Evolutionary conservation across 116 monocot genomes (phyloP).

Genomic region (Papilionanthe hybrid): DNA sequence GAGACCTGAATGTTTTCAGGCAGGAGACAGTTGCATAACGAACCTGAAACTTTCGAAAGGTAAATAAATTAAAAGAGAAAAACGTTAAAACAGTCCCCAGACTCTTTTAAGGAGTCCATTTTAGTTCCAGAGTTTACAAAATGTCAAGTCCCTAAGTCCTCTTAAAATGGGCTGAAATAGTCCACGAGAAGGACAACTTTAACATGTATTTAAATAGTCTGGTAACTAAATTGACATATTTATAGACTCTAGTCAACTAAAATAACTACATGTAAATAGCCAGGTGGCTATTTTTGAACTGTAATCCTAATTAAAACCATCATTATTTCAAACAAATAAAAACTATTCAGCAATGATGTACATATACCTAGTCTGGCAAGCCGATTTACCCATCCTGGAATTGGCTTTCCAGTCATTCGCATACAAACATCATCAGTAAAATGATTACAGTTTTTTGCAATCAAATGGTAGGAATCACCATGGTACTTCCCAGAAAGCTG

Average conservation of each 20-base stretch:
- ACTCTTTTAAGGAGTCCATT: no score
- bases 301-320: not conserved
- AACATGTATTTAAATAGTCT: no score
- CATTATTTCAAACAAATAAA: not conserved
- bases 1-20: constrained; percentile 48
- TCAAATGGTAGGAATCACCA: constrained; percentile 46
- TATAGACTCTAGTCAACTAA: no score
- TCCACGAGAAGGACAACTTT: no score
- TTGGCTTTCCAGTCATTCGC: constrained; percentile 37
- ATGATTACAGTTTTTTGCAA: constrained; percentile 57
- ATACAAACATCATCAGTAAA: constrained; percentile 48
- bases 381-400: constrained; percentile 54
- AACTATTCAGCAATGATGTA: not conserved
- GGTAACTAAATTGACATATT: no score
- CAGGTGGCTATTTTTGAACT: no score
- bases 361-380: constrained; percentile 44
- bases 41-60: constrained; percentile 26
- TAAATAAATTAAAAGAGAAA: not conserved
- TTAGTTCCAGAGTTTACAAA: no score
- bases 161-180: no score
- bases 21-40: constrained; percentile 46
- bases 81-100: no score
- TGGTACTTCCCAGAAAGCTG: constrained; percentile 41
- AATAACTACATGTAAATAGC: no score
- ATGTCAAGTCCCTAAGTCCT: no score